These are phyloP conservation scores for Juncus inflexus DNA, from an alignment of 176 grass and related monocot genomes.

Conservation along the genomic window DNA sequence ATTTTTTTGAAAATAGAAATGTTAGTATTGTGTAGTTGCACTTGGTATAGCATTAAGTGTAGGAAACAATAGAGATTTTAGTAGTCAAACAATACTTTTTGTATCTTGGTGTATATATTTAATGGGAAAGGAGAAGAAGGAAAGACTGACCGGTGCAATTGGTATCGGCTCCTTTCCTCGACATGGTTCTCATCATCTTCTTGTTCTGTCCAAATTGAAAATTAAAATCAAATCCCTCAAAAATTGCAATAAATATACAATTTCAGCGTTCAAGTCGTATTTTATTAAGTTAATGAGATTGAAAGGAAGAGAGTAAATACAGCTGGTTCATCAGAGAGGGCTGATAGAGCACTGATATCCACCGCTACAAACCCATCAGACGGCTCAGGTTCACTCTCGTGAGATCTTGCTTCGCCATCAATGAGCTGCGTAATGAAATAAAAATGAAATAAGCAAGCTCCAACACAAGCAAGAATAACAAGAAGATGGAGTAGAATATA, in stretches of 20 bases:
- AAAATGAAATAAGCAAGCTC: neutral
- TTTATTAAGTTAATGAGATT: neutral
- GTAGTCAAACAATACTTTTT: neutral
- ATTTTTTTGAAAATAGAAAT: neutral
- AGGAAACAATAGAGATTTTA: neutral
- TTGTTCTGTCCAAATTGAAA: slow-evolving; percentile 29
- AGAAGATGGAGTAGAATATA: slow-evolving; percentile 14
- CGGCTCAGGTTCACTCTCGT: neutral
- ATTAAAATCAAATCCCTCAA: neutral
- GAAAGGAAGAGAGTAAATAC: slow-evolving; percentile 9
- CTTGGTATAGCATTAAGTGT: neutral
- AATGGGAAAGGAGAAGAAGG: neutral
- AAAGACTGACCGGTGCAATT: slow-evolving; percentile 45
- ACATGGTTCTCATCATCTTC: slow-evolving; percentile 56
- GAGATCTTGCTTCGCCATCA: neutral
- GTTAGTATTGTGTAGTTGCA: neutral
- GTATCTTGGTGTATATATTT: neutral
- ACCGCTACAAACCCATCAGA: slow-evolving; percentile 56
- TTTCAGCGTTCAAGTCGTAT: neutral
- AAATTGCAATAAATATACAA: neutral
- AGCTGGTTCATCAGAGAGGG: slow-evolving; percentile 27
- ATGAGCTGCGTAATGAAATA: neutral
- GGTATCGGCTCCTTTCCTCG: slow-evolving; percentile 54
- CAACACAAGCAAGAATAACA: slow-evolving; percentile 1
- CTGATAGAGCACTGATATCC: slow-evolving; percentile 49